These are phyloP conservation scores for Dactylellina sp. DNA, from an alignment of 2,329 filamentous ascomycete genomes.

Conservation along the genomic window DNA sequence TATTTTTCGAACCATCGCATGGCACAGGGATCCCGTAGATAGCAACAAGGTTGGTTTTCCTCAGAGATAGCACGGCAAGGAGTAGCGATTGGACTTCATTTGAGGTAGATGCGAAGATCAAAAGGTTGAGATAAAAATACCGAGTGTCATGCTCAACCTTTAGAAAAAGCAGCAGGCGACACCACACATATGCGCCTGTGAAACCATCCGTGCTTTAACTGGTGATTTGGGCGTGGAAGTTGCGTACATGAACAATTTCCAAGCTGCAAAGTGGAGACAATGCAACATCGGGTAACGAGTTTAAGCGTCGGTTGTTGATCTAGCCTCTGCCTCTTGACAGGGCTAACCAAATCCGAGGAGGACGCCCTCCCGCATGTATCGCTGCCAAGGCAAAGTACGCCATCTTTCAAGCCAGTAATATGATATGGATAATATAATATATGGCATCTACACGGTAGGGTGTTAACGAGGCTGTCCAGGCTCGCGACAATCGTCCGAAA, in stretches of 20 bases:
- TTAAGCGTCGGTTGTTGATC: slow-evolving; percentile 38
- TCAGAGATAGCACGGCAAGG: slow-evolving; percentile 3
- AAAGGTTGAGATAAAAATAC: slow-evolving; percentile 17
- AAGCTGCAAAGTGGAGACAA: slow-evolving; percentile 47
- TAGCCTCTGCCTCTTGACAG: slow-evolving; percentile 23
- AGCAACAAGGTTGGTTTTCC: slow-evolving; percentile 10
- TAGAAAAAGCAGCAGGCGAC: slow-evolving; percentile 1
- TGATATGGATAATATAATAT: too few species aligned
- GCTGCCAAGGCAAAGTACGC: not conserved
- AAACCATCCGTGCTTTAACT: slow-evolving; percentile 14
- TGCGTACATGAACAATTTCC: slow-evolving; percentile 1
- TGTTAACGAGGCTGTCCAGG: too few species aligned
- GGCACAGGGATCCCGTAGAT: slow-evolving; percentile 29
- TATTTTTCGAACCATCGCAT: slow-evolving; percentile 43
- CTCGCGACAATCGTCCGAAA: too few species aligned
- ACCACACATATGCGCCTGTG: slow-evolving; percentile 10
- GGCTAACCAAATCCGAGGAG: slow-evolving; percentile 24
- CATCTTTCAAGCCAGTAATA: too few species aligned
- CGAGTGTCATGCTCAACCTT: slow-evolving; percentile 1
- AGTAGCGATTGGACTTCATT: slow-evolving; percentile 3
- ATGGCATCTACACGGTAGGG: too few species aligned
- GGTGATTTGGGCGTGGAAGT: not conserved
- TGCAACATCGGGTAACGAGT: slow-evolving; percentile 52
- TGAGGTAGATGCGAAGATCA: slow-evolving; percentile 24
- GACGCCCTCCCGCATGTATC: not conserved